Percentiles rank a stretch among this genome's conserved stretches.
Evolutionary conservation across 2,329 filamentous ascomycete species (phyloP).

Genomic region (Ophiostoma populinum): DNA sequence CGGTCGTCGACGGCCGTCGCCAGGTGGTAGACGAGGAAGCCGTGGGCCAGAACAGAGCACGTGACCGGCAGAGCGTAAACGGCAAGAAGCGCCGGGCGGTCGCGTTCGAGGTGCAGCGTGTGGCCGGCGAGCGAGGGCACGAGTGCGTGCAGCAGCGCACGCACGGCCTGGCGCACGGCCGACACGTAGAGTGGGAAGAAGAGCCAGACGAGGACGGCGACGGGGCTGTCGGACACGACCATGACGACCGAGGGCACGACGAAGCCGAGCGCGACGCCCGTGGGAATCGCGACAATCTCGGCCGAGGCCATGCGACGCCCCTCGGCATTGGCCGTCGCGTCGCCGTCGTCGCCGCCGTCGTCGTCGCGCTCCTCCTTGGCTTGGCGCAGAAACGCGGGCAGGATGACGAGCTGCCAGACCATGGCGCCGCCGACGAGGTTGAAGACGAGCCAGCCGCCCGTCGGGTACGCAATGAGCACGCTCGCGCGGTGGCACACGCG

Average conservation of each 20-base stretch:
- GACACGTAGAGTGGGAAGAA: constrained; percentile 34
- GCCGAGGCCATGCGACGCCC: constrained; percentile 24
- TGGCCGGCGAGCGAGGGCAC: constrained; percentile 8
- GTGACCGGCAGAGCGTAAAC: constrained; percentile 29
- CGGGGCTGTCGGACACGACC: constrained; percentile 23
- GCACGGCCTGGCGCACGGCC: constrained; percentile 22
- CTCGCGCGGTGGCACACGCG: constrained; percentile 21
- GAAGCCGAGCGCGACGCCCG: constrained; percentile 29
- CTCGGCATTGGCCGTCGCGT: constrained; percentile 12
- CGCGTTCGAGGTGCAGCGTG: constrained; percentile 27
- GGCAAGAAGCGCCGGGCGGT: constrained; percentile 19
- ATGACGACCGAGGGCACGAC: constrained; percentile 28
- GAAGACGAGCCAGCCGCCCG: constrained; percentile 27
- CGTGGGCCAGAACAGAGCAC: constrained; percentile 26
- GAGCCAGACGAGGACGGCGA: constrained; percentile 28
- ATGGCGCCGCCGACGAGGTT: constrained; percentile 31
- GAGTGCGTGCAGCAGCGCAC: constrained; percentile 11
- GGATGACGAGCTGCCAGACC: constrained; percentile 33
- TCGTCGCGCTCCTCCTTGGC: constrained; percentile 15
- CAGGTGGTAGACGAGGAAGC: constrained; percentile 22
- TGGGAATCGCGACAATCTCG: constrained; percentile 40
- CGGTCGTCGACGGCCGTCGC: constrained; percentile 24
- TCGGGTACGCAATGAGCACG: constrained; percentile 19
- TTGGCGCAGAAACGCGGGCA: constrained; percentile 30
- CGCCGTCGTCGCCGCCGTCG: background rate